Evolutionary conservation across 805 yeast species (phyloP).

Genomic region (Suhomyces sp.): DNA sequence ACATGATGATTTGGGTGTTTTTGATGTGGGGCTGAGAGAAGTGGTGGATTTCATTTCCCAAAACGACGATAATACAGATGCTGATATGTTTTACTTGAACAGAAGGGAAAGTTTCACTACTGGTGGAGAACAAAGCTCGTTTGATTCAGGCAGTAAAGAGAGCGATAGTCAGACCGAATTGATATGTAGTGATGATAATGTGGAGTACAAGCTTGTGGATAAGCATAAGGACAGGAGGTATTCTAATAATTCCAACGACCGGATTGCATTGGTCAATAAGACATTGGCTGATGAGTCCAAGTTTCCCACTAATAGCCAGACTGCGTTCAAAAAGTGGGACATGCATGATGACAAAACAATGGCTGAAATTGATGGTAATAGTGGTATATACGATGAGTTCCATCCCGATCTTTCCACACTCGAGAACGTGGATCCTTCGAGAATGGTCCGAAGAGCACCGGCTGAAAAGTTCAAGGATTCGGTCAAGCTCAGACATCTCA

Average conservation of each 20-base stretch:
- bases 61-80: conserved; percentile 7
- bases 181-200: conserved; percentile 9
- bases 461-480: conserved; percentile 37
- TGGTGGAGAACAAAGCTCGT: neutral
- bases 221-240: conserved; percentile 12
- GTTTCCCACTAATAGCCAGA: conserved; percentile 26
- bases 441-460: conserved; percentile 27
- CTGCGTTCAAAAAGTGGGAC: conserved; percentile 32
- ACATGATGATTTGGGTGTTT: neutral
- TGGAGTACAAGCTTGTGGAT: conserved; percentile 6
- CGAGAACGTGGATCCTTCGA: conserved; percentile 14
- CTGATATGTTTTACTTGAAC: conserved; percentile 9
- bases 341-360: conserved; percentile 17
- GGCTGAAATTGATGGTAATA: conserved; percentile 8
- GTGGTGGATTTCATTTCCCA: neutral
- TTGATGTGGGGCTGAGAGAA: conserved; percentile 1
- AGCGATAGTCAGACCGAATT: neutral
- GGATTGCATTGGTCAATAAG: neutral
- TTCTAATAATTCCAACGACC: conserved; percentile 10
- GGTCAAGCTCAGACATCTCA: conserved; percentile 21
- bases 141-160: neutral
- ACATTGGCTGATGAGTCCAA: neutral
- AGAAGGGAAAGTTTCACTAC: conserved; percentile 8
- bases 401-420: conserved; percentile 14
- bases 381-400: conserved; percentile 5